Conservation (phyloP, 2,329 filamentous ascomycete species). For the Beauveria pseudobassiana region DNA sequence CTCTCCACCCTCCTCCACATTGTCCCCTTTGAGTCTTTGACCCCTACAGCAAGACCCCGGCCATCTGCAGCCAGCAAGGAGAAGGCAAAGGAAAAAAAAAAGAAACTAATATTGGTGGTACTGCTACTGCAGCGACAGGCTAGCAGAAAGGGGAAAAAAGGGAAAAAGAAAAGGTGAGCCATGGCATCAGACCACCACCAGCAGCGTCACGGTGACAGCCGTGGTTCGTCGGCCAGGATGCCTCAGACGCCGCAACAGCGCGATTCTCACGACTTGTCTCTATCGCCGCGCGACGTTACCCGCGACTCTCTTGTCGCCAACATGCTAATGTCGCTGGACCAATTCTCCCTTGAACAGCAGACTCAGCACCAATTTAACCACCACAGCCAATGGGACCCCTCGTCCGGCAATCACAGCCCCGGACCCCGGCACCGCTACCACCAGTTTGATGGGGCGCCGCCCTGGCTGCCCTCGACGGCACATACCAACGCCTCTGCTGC, state of each 20-base stretch:
- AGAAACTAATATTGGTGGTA: neutral
- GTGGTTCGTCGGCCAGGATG: neutral
- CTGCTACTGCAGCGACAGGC: neutral
- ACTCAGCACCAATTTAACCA: conserved; percentile 21
- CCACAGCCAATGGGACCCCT: conserved; percentile 1
- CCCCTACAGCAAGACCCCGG: neutral
- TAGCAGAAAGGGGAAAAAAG: neutral
- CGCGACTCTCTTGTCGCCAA: conserved; percentile 92
- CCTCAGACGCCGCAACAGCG: conserved; percentile 17
- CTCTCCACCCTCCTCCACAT: conserved; percentile 4
- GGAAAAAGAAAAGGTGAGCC: neutral
- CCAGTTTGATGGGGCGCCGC: conserved; percentile 2
- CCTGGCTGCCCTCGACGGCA: neutral
- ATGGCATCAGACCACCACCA: neutral
- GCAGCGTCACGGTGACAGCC: neutral
- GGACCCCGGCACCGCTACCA: conserved; percentile 18
- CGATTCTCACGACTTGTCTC: conserved; percentile 80
- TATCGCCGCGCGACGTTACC: conserved; percentile 67
- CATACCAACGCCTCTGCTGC: neutral
- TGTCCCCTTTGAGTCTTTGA: neutral
- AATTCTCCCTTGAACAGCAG: conserved; percentile 54
- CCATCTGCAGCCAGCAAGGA: neutral
- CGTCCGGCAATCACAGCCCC: conserved; percentile 8
- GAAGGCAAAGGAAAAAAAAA: neutral
- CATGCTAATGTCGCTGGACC: conserved; percentile 88